phyloP scores from a whole-genome alignment of 257 asterid species.

The Nyctanthes arbortristis region DNA sequence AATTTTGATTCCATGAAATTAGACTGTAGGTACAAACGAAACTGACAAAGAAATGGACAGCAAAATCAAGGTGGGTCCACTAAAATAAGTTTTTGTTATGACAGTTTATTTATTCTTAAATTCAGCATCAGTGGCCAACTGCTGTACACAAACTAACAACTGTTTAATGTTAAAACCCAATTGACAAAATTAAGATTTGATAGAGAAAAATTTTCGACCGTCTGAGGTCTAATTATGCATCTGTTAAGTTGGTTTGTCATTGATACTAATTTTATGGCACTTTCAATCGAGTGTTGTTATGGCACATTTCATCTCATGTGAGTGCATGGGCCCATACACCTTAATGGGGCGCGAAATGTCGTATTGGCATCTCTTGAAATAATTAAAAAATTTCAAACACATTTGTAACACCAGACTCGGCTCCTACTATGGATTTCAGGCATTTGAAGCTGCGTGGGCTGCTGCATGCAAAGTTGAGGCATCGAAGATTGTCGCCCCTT shows the following conservation, averaged over 20 bases:
- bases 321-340: too few relatives aligned
- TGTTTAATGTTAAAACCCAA: slow-evolving; percentile 17
- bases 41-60: slow-evolving; percentile 36
- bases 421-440: slow-evolving; percentile 45
- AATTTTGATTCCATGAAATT: neutral
- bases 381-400: neutral
- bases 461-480: slow-evolving; percentile 80
- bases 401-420: too few relatives aligned
- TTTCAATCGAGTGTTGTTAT: neutral
- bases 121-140: slow-evolving; percentile 22
- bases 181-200: neutral
- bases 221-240: neutral
- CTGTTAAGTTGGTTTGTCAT: neutral
- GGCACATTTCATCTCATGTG: too few relatives aligned
- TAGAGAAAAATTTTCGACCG: too few relatives aligned
- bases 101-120: slow-evolving; percentile 36
- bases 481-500: slow-evolving; percentile 61
- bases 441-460: slow-evolving; percentile 90
- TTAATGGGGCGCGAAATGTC: too few relatives aligned
- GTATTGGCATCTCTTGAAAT: too few relatives aligned
- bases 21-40: slow-evolving; percentile 33
- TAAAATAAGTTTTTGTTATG: slow-evolving; percentile 37
- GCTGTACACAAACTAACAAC: slow-evolving; percentile 27
- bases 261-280: neutral
- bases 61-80: slow-evolving; percentile 42